These are phyloP conservation scores for Calonectria multiphialidica DNA, from an alignment of 2,329 filamentous ascomycete species.

Conservation along the genomic window DNA sequence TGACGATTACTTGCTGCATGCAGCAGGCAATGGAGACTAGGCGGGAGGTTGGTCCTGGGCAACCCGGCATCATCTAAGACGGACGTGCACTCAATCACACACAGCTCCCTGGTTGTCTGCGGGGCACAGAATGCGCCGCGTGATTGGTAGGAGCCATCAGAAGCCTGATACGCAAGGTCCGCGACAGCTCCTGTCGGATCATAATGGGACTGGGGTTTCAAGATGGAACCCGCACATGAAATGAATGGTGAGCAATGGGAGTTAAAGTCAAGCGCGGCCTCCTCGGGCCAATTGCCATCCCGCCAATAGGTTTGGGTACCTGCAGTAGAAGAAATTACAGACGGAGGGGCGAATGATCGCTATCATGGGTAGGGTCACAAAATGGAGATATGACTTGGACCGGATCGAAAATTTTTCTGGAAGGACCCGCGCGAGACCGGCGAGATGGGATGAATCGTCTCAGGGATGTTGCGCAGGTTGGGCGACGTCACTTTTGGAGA, in stretches of 20 bases:
- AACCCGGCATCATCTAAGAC: slow-evolving; percentile 1
- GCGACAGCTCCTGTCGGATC: slow-evolving; percentile 29
- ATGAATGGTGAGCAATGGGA: slow-evolving; percentile 23
- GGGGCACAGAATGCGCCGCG: slow-evolving; percentile 24
- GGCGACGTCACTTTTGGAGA: slow-evolving; percentile 7
- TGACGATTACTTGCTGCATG: slow-evolving; percentile 17
- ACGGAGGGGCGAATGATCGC: slow-evolving; percentile 8
- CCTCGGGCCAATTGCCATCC: slow-evolving; percentile 5
- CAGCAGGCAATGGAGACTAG: neutral
- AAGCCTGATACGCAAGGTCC: slow-evolving; percentile 27
- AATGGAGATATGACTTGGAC: slow-evolving; percentile 7
- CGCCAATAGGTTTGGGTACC: slow-evolving; percentile 13
- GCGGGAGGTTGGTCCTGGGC: slow-evolving; percentile 17
- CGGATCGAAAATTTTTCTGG: neutral
- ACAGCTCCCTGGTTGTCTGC: slow-evolving; percentile 20
- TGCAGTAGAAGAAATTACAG: slow-evolving; percentile 10
- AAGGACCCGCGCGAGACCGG: slow-evolving; percentile 4
- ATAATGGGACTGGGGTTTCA: slow-evolving; percentile 33
- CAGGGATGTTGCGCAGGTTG: slow-evolving; percentile 8
- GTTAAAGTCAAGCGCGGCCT: slow-evolving; percentile 14
- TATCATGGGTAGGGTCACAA: slow-evolving; percentile 18
- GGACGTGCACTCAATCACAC: slow-evolving; percentile 3
- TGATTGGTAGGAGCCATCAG: slow-evolving; percentile 37
- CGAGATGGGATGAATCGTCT: slow-evolving; percentile 13
- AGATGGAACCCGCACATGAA: slow-evolving; percentile 15